phyloP scores from a whole-genome alignment of 1,284 basidiomycete species.

The Ganoderma leucocontextum region DNA sequence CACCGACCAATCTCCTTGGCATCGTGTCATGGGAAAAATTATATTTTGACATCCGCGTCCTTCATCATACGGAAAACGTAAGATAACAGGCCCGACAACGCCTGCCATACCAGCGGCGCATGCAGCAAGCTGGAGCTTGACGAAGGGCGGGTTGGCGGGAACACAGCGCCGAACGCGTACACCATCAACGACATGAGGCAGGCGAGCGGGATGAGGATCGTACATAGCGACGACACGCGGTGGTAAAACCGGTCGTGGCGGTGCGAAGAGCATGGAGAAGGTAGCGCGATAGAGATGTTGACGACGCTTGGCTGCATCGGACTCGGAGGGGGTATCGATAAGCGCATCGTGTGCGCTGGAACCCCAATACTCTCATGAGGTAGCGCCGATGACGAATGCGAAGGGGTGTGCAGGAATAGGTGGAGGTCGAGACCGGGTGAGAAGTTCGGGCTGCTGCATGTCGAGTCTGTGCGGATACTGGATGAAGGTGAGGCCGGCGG shows the following conservation, averaged over 20 bases:
- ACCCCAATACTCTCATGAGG: not conserved
- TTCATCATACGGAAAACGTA: not conserved
- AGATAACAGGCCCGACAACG: not conserved
- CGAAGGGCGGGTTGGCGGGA: not conserved
- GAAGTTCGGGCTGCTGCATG: not conserved
- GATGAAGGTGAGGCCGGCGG: not conserved
- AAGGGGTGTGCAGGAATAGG: not conserved
- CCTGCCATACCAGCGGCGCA: slow-evolving; percentile 1
- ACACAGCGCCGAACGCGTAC: not conserved
- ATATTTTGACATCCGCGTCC: slow-evolving; percentile 7
- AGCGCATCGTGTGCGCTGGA: not conserved
- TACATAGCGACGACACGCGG: not conserved
- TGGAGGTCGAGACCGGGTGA: not conserved
- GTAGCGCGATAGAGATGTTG: slow-evolving; percentile 8
- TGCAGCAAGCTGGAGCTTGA: not conserved
- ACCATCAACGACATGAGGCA: not conserved
- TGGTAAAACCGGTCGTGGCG: not conserved
- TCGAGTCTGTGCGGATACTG: not conserved
- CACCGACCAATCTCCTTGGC: too few species aligned
- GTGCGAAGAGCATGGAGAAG: not conserved
- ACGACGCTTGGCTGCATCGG: not conserved
- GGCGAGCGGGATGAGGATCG: not conserved
- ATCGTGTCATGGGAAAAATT: not conserved
- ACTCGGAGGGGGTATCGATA: not conserved
- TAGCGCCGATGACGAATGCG: not conserved